These are phyloP conservation scores for Candida suzukii DNA, from an alignment of 805 yeast species.

Conservation along the genomic window DNA sequence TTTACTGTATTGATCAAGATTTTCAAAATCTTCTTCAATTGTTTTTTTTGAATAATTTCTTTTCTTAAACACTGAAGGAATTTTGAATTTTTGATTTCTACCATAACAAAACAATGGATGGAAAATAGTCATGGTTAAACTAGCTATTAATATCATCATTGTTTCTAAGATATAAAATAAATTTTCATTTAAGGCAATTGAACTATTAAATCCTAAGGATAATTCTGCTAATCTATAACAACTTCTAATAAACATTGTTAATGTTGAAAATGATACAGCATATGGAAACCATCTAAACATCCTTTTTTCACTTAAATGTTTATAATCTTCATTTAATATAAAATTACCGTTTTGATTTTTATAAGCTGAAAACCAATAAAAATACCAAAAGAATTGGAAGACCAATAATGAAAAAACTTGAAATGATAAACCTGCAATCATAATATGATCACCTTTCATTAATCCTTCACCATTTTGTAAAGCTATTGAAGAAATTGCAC, in stretches of 20 bases:
- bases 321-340: slow-evolving; percentile 30
- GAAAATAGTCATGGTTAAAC: slow-evolving; percentile 38
- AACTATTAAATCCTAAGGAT: slow-evolving; percentile 65
- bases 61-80: too few species aligned
- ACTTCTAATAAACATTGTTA: slow-evolving; percentile 58
- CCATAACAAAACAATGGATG: slow-evolving; percentile 60
- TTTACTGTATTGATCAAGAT: background rate
- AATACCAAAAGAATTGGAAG: slow-evolving; percentile 44
- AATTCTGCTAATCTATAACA: slow-evolving; percentile 69
- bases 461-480: slow-evolving; percentile 24
- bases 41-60: background rate
- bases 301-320: slow-evolving; percentile 25
- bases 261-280: slow-evolving; percentile 38
- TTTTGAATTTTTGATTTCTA: slow-evolving; percentile 7
- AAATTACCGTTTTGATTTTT: slow-evolving; percentile 21
- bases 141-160: slow-evolving; percentile 49
- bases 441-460: slow-evolving; percentile 49
- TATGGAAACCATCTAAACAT: slow-evolving; percentile 37
- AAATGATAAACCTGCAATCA: slow-evolving; percentile 73
- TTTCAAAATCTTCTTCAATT: background rate
- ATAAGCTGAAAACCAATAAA: slow-evolving; percentile 37
- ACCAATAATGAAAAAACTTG: slow-evolving; percentile 67
- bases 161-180: slow-evolving; percentile 57
- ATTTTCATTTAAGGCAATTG: slow-evolving; percentile 51
- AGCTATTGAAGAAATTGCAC: slow-evolving; percentile 57